Evolutionary conservation across 352 stramenopile genomes (phyloP).

Genomic region (Globisporangium uncinulatum): DNA sequence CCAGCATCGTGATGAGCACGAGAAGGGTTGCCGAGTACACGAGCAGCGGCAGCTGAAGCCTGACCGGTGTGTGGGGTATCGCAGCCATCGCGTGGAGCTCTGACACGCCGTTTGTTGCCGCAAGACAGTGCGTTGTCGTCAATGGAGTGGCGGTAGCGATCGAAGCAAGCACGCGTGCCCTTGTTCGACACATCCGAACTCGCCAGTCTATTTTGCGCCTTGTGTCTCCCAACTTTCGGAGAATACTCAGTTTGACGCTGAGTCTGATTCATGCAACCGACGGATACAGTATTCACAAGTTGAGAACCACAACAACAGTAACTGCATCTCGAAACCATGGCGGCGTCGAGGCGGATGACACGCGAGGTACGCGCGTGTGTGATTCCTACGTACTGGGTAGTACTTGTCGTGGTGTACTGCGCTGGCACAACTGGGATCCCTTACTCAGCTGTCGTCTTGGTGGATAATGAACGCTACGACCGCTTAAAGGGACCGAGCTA

Average conservation of each 20-base stretch:
- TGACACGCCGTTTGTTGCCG: not conserved
- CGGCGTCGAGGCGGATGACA: not conserved
- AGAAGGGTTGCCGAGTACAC: constrained; percentile 2
- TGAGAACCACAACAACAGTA: too few relatives aligned
- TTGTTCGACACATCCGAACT: too few relatives aligned
- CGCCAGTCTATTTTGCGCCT: too few relatives aligned
- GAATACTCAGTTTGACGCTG: too few relatives aligned
- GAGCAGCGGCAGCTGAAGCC: constrained; percentile 6
- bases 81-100: not conserved
- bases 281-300: not conserved
- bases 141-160: too few relatives aligned
- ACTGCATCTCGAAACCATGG: too few relatives aligned
- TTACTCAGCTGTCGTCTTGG: not conserved
- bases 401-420: too few relatives aligned
- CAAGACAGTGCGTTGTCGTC: not conserved
- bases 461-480: too few relatives aligned
- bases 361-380: not conserved
- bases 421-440: too few relatives aligned
- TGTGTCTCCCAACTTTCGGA: too few relatives aligned
- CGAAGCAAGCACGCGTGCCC: not conserved
- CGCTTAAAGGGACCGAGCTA: not conserved
- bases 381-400: too few relatives aligned
- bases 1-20: constrained; percentile 1
- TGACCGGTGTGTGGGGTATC: not conserved
- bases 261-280: too few relatives aligned